phyloP scores from a whole-genome alignment of 1,139 yeast species.

The Pneumocystis murina region DNA sequence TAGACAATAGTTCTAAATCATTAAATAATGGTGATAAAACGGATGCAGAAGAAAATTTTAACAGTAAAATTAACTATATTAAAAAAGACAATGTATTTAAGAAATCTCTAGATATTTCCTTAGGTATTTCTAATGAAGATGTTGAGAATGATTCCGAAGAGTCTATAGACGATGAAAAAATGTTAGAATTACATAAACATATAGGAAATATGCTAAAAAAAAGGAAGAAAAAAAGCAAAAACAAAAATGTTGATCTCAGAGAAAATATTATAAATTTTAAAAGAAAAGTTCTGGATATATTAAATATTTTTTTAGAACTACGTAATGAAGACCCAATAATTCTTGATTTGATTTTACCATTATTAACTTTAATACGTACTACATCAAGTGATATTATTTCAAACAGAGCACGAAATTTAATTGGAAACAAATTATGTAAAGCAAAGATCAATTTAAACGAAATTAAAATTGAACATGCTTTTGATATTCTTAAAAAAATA shows the following conservation, averaged over 20 bases:
- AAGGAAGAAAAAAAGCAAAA: conserved; percentile 22
- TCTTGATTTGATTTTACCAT: conserved; percentile 40
- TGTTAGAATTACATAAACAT: conserved; percentile 88
- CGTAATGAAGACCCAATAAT: conserved; percentile 32
- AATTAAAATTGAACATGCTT: conserved; percentile 12
- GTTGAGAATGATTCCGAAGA: conserved; percentile 33
- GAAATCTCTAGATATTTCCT: conserved; percentile 12
- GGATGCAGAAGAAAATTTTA: conserved; percentile 8
- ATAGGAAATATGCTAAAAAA: conserved; percentile 73
- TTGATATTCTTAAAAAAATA: conserved; percentile 19
- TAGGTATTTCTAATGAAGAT: not conserved
- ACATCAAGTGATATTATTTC: conserved; percentile 61
- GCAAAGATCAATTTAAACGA: conserved; percentile 21
- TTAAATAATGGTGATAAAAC: conserved; percentile 2
- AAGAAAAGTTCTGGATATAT: conserved; percentile 57
- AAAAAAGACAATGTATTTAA: conserved; percentile 28
- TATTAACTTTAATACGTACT: conserved; percentile 43
- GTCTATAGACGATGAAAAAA: conserved; percentile 89
- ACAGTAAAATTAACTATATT: conserved; percentile 19
- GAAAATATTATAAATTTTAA: conserved; percentile 65
- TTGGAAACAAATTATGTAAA: conserved; percentile 53
- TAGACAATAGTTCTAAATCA: conserved; percentile 18
- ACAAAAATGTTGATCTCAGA: conserved; percentile 25
- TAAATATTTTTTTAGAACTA: conserved; percentile 44
- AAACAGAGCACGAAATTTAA: conserved; percentile 55